Evolutionary conservation across 495 filamentous ascomycete genomes (phyloP), one percentile per base, ranked within the genome.

Genomic region (Amniculicola lignicola): DNA sequence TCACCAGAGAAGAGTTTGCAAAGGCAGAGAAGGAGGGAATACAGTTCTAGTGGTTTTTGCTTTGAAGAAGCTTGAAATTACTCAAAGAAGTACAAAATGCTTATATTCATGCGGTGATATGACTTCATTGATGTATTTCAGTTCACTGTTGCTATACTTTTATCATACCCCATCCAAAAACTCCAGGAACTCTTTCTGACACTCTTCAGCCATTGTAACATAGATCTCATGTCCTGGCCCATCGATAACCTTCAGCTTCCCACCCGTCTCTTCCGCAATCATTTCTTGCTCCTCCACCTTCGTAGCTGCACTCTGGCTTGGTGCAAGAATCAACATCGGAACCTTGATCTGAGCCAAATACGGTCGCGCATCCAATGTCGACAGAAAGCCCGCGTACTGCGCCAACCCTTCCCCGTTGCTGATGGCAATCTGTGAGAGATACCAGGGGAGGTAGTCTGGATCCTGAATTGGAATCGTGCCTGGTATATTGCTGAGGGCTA

Each of bases 181-280:
- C 1, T 41, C 53, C 2, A 66, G 40, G 43, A 59, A 63, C 18
- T 38, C 54, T 16, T 18, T 37, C 38, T 66, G 63, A 31, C 60
- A 66, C 27, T 53, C 42, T 33, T 63, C 60, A 0, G 61, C 38
- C 27, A 43, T 21, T 2, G 64, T 61, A n/a, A 64, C 58, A 40
- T 61, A 66, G 31, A 66, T 63, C 61, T 66, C 63, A 43, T 66
- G 63, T n/a, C 61, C 60, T 3, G 40, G 25, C 2, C 44, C 60
- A 21, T 53, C 31, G 14, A 66, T 41, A 3, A 64, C 45, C 35
- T 51, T 61, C 27, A 66, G 22, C 45, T 28, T 51, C 22, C 44
- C 22, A 19, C 51, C 40, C 2, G 16, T 33, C 50, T 53, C 19
- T 33, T 48, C 37, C 2, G 22, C 18, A 10, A 63, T 7, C 19